These are phyloP conservation scores for Cryphonectria naterciae DNA, from an alignment of 2,329 filamentous ascomycete genomes.

Conservation along the genomic window DNA sequence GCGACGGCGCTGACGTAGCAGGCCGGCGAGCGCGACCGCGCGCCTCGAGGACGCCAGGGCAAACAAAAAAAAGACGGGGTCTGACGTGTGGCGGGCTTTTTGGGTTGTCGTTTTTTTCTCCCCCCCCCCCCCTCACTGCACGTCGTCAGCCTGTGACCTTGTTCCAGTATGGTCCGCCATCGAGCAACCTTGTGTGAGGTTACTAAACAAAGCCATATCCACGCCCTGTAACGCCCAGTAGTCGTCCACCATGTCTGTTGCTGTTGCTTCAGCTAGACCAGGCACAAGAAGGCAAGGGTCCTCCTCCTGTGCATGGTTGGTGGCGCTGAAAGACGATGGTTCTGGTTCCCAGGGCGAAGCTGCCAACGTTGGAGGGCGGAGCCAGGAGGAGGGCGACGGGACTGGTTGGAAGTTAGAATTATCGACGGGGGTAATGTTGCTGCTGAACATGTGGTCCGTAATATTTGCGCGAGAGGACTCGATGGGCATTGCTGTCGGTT, in stretches of 20 bases:
- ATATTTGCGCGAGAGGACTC: too few species aligned
- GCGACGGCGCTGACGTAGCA: too few species aligned
- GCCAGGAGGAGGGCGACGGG: background rate
- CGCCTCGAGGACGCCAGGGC: too few species aligned
- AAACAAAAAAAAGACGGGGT: too few species aligned
- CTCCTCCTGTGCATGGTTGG: background rate
- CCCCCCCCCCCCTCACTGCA: background rate
- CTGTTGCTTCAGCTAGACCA: conserved; percentile 21
- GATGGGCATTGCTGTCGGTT: too few species aligned
- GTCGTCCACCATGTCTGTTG: conserved; percentile 27
- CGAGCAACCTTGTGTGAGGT: conserved; percentile 18
- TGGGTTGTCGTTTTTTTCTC: too few species aligned
- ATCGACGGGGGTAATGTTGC: background rate
- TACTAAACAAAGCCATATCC: conserved; percentile 36
- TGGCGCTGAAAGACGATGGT: background rate
- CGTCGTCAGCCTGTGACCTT: conserved; percentile 4
- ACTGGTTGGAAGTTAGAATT: conserved; percentile 6
- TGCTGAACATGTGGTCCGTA: conserved; percentile 4
- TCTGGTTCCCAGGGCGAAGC: background rate
- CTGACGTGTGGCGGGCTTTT: too few species aligned
- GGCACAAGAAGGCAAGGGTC: conserved; percentile 16
- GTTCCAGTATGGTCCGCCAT: background rate
- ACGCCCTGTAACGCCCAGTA: conserved; percentile 39
- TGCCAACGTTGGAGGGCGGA: background rate
- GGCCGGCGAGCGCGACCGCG: too few species aligned